A percentile compares a stretch with the other conserved stretches of the same genome.
These are phyloP conservation scores for Suillus variegatus DNA, from an alignment of 768 basidiomycete species.

Conservation along the genomic window DNA sequence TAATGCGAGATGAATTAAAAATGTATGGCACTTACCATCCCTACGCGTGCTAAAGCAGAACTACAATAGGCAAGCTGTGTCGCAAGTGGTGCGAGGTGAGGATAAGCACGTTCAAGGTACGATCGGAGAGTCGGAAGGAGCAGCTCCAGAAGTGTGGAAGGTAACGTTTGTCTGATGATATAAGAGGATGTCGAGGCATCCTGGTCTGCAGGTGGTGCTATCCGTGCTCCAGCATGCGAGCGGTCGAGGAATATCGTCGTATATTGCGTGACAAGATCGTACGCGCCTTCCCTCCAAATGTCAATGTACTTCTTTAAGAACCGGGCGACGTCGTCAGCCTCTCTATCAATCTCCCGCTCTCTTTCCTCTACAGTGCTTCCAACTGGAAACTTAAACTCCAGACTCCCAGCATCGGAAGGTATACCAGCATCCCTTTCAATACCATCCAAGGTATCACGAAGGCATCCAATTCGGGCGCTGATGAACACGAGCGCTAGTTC, in stretches of 20 bases:
- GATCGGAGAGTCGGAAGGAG: slow-evolving; percentile 68
- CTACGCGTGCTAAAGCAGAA: slow-evolving; percentile 87
- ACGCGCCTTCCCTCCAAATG: slow-evolving; percentile 87
- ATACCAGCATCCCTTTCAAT: slow-evolving; percentile 44
- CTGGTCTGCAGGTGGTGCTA: slow-evolving; percentile 25
- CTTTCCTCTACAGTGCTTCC: slow-evolving; percentile 30
- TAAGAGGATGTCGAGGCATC: slow-evolving; percentile 7
- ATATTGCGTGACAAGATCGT: slow-evolving; percentile 90
- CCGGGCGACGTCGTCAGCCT: slow-evolving; percentile 70
- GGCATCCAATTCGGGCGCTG: slow-evolving; percentile 65
- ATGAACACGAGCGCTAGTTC: slow-evolving; percentile 89
- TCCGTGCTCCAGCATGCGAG: slow-evolving; percentile 30
- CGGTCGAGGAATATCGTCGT: slow-evolving; percentile 86
- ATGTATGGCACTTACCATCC: slow-evolving; percentile 51
- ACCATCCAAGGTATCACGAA: slow-evolving; percentile 57
- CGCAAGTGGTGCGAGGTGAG: slow-evolving; percentile 76
- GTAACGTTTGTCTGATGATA: slow-evolving; percentile 31
- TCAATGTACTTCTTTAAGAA: slow-evolving; percentile 89
- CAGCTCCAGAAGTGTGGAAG: slow-evolving; percentile 37
- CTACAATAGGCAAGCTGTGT: slow-evolving; percentile 95
- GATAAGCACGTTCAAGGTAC: slow-evolving; percentile 62
- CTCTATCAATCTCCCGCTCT: slow-evolving; percentile 52
- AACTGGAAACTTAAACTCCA: slow-evolving; percentile 14
- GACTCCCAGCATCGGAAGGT: slow-evolving; percentile 28
- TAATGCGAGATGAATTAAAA: not conserved